Conservation (phyloP, 202 grass and related monocot genomes). For the Zizania palustris region DNA sequence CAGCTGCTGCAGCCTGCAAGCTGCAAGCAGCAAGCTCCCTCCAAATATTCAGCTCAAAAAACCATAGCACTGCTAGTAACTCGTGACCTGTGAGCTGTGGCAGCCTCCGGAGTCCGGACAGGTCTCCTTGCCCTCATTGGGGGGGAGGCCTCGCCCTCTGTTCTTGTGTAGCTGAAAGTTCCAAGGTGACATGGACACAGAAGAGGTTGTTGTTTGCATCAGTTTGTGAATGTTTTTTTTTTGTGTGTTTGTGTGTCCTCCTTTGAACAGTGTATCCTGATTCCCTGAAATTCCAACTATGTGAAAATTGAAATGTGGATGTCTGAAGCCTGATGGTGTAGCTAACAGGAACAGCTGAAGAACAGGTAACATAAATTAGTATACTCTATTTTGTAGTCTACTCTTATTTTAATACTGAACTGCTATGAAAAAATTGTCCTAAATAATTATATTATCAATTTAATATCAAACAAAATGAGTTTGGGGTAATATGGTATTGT, state of each 20-base stretch:
- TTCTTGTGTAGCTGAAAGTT: slow-evolving; percentile 46
- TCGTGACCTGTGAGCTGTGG: neutral
- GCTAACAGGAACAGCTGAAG: too few species aligned
- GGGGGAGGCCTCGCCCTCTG: neutral
- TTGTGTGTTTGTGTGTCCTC: neutral
- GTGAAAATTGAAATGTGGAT: neutral
- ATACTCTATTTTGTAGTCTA: too few species aligned
- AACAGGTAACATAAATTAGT: too few species aligned
- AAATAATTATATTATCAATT: too few species aligned
- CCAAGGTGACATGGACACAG: slow-evolving; percentile 37
- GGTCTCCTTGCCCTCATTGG: slow-evolving; percentile 14
- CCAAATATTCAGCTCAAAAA: too few species aligned
- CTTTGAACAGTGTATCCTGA: slow-evolving; percentile 11
- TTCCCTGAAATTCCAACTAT: slow-evolving; percentile 16
- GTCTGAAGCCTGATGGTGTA: neutral
- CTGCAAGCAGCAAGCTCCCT: neutral
- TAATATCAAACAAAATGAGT: too few species aligned
- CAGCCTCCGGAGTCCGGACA: neutral
- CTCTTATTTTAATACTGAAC: too few species aligned
- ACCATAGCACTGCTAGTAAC: neutral
- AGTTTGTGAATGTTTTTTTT: neutral
- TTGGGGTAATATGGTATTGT: too few species aligned
- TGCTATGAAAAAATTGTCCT: too few species aligned
- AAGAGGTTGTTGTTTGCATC: neutral
- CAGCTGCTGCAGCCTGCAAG: too few species aligned